Base-by-base conservation (phyloP, 805 yeast genomes). In the Kurtzmaniella fragi region DNA sequence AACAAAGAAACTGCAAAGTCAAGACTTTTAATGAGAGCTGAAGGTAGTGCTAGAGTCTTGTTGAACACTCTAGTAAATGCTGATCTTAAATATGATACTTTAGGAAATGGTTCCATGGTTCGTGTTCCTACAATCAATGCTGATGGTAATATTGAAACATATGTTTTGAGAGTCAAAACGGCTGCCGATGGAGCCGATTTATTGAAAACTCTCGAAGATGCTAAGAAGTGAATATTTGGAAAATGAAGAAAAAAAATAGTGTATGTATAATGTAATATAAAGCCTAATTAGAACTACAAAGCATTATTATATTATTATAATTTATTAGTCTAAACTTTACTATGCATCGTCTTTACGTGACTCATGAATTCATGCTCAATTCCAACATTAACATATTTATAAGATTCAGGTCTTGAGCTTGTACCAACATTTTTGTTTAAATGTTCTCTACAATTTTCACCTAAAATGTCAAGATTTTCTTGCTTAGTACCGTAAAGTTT, bases 1-100 rank as follows among this genome's bases (percentile, higher is more conserved):
- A 72, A 82, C 50, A 73, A 73, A 37, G 71, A 66, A 2, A 80
- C 83, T 8, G 64, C 68, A 16, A 86, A 86, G 54, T 56, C 80
- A 2, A 78, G 98, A 57, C 63, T 86, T 11, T 64, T 91, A 28
- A 73, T 91, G 15, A 78, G 98, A 52, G 86, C 96, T 0, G 98
- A 90, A 41, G 96, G 96, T 23, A 80, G 88, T 30, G 82, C 84
- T 30, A 76, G 95, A 49, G 80, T 89, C 12, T 59, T 91, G 34
- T 62, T 91, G 43, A 91, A 91, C 56, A 67, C 80, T 11, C 61
- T 70, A n/a, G 59, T 89, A 9, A 66, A 75, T 8, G 73, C 73
- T 38, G 77, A 75, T 37, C 64, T 87, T 42, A 67, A 66, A 1
- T 90, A 88, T 56, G 67, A 73, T 9, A 68, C 75, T 3, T 65